These are phyloP conservation scores for Leccinum pachyderme DNA, from an alignment of 1,284 basidiomycete species.

Conservation along the genomic window DNA sequence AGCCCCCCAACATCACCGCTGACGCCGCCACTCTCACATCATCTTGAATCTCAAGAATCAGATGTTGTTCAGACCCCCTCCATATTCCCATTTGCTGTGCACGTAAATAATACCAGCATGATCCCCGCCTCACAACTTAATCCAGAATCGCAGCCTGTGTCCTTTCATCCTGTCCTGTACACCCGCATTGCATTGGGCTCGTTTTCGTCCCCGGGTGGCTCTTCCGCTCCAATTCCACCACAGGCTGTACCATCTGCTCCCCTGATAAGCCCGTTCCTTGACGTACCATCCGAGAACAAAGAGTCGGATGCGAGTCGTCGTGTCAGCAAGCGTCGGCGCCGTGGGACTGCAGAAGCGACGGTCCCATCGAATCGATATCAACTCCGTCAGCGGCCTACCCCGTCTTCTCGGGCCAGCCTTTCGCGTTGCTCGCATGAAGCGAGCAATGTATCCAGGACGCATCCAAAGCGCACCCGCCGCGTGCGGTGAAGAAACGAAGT, in stretches of 20 bases:
- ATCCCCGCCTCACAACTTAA: slow-evolving; percentile 42
- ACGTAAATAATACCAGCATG: slow-evolving; percentile 33
- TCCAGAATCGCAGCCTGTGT: slow-evolving; percentile 30
- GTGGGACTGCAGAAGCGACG: slow-evolving; percentile 3
- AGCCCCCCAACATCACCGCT: slow-evolving; percentile 27
- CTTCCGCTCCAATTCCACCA: slow-evolving; percentile 8
- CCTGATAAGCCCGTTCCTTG: slow-evolving; percentile 9
- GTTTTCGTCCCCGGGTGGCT: slow-evolving; percentile 12
- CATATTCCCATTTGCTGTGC: slow-evolving; percentile 53
- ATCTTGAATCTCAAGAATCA: slow-evolving; percentile 42
- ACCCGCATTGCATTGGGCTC: slow-evolving; percentile 37
- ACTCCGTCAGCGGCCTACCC: slow-evolving; percentile 28
- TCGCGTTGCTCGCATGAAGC: slow-evolving; percentile 17
- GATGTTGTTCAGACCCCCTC: slow-evolving; percentile 49
- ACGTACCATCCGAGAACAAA: slow-evolving; percentile 10
- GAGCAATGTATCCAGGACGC: slow-evolving; percentile 10
- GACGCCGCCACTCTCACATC: slow-evolving; percentile 23
- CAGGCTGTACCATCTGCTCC: slow-evolving; percentile 10
- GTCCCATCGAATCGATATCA: slow-evolving; percentile 27
- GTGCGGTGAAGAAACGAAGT: slow-evolving; percentile 9
- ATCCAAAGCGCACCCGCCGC: slow-evolving; percentile 17
- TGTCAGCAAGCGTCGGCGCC: slow-evolving; percentile 13
- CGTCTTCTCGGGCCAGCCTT: slow-evolving; percentile 14
- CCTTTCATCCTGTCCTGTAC: slow-evolving; percentile 35
- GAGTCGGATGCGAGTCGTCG: slow-evolving; percentile 6